phyloP scores from a whole-genome alignment of 129 eudicot genomes.

The Tagetes erecta region DNA sequence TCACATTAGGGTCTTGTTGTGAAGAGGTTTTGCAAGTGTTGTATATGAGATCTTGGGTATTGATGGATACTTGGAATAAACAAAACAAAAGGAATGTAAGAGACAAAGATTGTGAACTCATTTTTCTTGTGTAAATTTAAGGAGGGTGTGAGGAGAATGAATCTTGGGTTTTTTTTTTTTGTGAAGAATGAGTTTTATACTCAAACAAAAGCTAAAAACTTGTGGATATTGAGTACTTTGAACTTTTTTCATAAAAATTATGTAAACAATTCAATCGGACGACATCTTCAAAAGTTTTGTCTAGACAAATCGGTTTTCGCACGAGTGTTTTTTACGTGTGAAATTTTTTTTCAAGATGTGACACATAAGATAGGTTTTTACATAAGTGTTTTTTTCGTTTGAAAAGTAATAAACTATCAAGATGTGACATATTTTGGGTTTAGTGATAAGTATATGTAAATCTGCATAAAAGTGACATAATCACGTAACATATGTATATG shows the following conservation, averaged over 20 bases:
- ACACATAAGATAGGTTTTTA: too few relatives aligned
- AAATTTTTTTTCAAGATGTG: too few relatives aligned
- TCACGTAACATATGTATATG: too few relatives aligned
- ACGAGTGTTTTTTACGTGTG: too few relatives aligned
- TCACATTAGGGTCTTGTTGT: slow-evolving; percentile 39
- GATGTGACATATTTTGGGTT: too few relatives aligned
- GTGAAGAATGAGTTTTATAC: slow-evolving; percentile 35
- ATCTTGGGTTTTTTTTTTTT: slow-evolving; percentile 24
- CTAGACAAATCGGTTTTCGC: too few relatives aligned
- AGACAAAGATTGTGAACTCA: slow-evolving; percentile 26
- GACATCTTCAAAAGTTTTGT: too few relatives aligned
- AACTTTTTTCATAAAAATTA: neutral
- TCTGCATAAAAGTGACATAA: too few relatives aligned
- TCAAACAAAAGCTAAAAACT: slow-evolving; percentile 9
- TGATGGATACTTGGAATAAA: slow-evolving; percentile 5
- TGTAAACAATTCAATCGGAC: neutral
- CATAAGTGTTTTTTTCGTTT: too few relatives aligned
- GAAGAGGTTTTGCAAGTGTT: slow-evolving; percentile 48
- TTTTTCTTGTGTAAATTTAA: slow-evolving; percentile 8
- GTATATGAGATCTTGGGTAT: slow-evolving; percentile 38
- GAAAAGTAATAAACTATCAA: too few relatives aligned
- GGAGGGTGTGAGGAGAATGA: neutral
- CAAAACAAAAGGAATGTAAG: slow-evolving; percentile 9
- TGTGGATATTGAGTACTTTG: neutral
- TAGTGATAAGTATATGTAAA: too few relatives aligned